Conservation (phyloP, 1,284 basidiomycete species). For the Austroboletus niveus region DNA sequence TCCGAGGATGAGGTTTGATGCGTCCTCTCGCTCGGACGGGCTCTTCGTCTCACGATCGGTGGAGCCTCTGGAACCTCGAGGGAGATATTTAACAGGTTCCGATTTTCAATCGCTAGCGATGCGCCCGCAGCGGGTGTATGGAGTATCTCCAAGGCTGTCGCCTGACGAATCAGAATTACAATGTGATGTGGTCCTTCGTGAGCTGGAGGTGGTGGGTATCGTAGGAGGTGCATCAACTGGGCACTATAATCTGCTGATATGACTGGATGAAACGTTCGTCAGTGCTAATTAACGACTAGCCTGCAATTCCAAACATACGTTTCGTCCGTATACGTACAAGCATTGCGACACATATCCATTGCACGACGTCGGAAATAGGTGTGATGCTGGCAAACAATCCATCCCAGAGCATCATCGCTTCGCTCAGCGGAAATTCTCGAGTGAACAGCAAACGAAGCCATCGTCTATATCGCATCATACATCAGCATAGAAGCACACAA, state of each 20-base stretch:
- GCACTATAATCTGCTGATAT: slow-evolving; percentile 82
- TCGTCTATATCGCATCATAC: slow-evolving; percentile 50
- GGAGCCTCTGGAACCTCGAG: slow-evolving; percentile 59
- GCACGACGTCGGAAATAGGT: slow-evolving; percentile 66
- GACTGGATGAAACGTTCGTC: slow-evolving; percentile 46
- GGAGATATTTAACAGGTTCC: slow-evolving; percentile 70
- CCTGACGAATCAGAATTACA: slow-evolving; percentile 77
- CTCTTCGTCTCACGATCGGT: slow-evolving; percentile 39
- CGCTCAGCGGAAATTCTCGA: slow-evolving; percentile 75
- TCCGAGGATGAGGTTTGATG: slow-evolving; percentile 28
- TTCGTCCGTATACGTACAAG: slow-evolving; percentile 87
- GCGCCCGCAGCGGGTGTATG: slow-evolving; percentile 72
- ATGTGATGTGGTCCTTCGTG: slow-evolving; percentile 48
- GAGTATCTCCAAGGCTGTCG: slow-evolving; percentile 72
- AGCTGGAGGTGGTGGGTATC: slow-evolving; percentile 66
- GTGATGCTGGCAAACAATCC: slow-evolving; percentile 80
- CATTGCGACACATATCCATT: slow-evolving; percentile 90
- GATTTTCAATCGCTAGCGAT: slow-evolving; percentile 77
- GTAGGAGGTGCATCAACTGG: slow-evolving; percentile 79
- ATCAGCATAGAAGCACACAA: slow-evolving; percentile 11
- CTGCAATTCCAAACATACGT: slow-evolving; percentile 45
- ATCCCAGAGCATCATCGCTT: slow-evolving; percentile 87
- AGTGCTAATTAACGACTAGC: slow-evolving; percentile 5
- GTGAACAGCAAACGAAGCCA: slow-evolving; percentile 91
- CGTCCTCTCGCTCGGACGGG: slow-evolving; percentile 28